phyloP scores from a whole-genome alignment of 192 early-diverging fungal genomes.

The Linderina pennispora region DNA sequence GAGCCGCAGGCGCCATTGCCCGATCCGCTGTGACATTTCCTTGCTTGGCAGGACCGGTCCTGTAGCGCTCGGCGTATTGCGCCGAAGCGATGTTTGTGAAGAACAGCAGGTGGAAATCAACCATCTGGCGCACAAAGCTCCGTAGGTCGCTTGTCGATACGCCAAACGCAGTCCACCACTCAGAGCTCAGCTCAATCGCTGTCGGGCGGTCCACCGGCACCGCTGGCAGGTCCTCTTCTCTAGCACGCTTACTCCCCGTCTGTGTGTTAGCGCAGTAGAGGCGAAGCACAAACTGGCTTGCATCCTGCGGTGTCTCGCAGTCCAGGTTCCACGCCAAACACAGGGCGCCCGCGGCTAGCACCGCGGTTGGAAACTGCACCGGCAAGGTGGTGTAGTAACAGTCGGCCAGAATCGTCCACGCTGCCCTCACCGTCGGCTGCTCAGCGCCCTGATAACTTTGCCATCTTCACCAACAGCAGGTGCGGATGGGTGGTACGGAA shows the following conservation, averaged over 20 bases:
- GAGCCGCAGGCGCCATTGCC: constrained; percentile 36
- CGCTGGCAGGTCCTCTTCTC: no score
- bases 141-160: constrained; percentile 27
- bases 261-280: not conserved
- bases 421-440: constrained; percentile 10
- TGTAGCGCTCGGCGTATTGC: constrained; percentile 30
- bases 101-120: constrained; percentile 43
- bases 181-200: constrained; percentile 13
- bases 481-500: constrained; percentile 74
- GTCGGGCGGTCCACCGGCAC: constrained; percentile 3
- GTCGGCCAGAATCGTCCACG: constrained; percentile 41
- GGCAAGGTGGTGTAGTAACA: constrained; percentile 44
- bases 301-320: constrained; percentile 7
- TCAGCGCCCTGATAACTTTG: constrained; percentile 51
- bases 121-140: constrained; percentile 45
- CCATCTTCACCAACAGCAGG: constrained; percentile 65
- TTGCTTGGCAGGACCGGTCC: constrained; percentile 30
- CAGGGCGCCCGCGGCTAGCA: constrained; percentile 35
- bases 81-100: constrained; percentile 29
- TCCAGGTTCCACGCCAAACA: constrained; percentile 42
- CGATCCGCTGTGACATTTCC: constrained; percentile 31
- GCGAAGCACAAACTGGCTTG: constrained; percentile 3
- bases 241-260: no score
- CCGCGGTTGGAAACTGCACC: constrained; percentile 35
- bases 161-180: constrained; percentile 36